Base-by-base conservation (phyloP, 139 green algal genomes). In the Diplosphaera chodatii region DNA sequence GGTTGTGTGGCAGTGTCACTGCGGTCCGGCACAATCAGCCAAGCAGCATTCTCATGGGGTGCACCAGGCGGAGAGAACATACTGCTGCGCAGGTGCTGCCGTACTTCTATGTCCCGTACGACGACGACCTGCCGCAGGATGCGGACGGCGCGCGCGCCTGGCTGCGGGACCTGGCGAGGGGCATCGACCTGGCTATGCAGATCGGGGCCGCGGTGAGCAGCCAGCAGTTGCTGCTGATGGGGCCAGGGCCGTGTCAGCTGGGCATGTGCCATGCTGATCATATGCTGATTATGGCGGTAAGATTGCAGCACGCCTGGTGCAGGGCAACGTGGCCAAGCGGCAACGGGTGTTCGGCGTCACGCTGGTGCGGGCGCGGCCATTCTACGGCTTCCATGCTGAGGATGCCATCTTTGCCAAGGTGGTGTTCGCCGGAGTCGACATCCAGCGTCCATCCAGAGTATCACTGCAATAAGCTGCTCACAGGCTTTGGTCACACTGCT, bases 21-120 rank as follows among this genome's bases (percentile, higher is more conserved):
- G n/a, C n/a, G n/a, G n/a, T n/a, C n/a, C n/a, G n/a, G n/a, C n/a
- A n/a, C n/a, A n/a, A n/a, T n/a, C n/a, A n/a, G n/a, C n/a, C n/a
- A n/a, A n/a, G n/a, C n/a, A n/a, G n/a, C n/a, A n/a, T n/a, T n/a
- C n/a, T n/a, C n/a, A n/a, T n/a, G n/a, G n/a, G n/a, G n/a, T n/a
- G n/a, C n/a, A n/a, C n/a, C n/a, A n/a, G n/a, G n/a, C n/a, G n/a
- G n/a, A n/a, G n/a, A n/a, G n/a, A n/a, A n/a, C n/a, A n/a, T 8
- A 8, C 37, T 8, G 37, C 37, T 10, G 29, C 33, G 77, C 77
- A 96, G 90, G 90, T 80, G 0, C 94, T 96, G 34, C 93, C 93
- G 1, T 98, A 97, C 76, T 94, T 97, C 63, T 98, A 97, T 76
- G 81, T 98, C 1, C 86, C 85, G 0, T 97, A 94, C 40, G 72